These are phyloP conservation scores for Geotrichum fermentans DNA, from an alignment of 1,139 yeast genomes.

Conservation along the genomic window DNA sequence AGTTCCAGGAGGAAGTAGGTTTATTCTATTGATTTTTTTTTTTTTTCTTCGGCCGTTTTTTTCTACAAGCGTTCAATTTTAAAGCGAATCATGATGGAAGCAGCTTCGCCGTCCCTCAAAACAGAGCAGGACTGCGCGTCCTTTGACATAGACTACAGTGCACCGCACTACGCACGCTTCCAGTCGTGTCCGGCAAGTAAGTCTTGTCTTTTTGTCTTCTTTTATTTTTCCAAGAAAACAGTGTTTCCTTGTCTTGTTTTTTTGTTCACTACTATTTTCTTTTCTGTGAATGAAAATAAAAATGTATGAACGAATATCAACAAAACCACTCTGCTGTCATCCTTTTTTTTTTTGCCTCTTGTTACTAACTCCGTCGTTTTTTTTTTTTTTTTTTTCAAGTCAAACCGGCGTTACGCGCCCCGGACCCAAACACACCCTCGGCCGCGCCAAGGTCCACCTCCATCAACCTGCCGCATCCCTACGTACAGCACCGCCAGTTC, in stretches of 20 bases:
- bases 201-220: background rate
- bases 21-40: background rate
- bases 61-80: too few relatives aligned
- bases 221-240: background rate
- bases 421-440: background rate
- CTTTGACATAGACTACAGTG: slow-evolving; percentile 11
- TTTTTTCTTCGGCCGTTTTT: background rate
- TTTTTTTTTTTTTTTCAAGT: too few relatives aligned
- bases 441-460: background rate
- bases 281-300: too few relatives aligned
- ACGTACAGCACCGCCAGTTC: slow-evolving; percentile 1
- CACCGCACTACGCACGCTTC: slow-evolving; percentile 15
- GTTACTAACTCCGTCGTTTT: too few relatives aligned
- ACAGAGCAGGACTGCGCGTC: slow-evolving; percentile 7
- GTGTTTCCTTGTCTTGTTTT: background rate
- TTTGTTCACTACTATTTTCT: background rate
- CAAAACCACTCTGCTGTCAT: too few relatives aligned
- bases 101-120: background rate
- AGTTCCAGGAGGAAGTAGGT: too few relatives aligned
- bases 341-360: too few relatives aligned
- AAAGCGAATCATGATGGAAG: background rate
- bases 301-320: too few relatives aligned
- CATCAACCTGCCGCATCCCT: slow-evolving; percentile 2
- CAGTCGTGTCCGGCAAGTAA: slow-evolving; percentile 10
- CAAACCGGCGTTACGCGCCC: too few relatives aligned